These are phyloP conservation scores for Hypoxylon intermedium DNA, from an alignment of 495 filamentous ascomycete genomes.

Conservation along the genomic window DNA sequence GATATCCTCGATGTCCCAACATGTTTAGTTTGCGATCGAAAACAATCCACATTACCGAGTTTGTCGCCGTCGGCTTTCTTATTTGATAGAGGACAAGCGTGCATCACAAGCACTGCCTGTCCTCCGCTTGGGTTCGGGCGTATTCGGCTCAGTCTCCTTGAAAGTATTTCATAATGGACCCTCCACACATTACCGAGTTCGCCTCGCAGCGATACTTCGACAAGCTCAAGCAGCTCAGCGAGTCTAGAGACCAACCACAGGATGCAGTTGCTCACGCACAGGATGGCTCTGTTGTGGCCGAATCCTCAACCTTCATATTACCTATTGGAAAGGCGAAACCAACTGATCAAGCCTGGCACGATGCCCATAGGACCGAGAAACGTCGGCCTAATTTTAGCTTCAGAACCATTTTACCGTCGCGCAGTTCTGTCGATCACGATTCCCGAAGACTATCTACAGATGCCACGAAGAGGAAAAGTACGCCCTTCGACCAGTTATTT, in stretches of 20 bases:
- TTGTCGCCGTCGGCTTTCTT: constrained; percentile 40
- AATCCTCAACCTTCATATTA: constrained; percentile 48
- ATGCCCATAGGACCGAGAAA: constrained; percentile 45
- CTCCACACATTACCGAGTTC: constrained; percentile 63
- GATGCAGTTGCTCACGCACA: constrained; percentile 31
- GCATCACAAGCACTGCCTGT: constrained; percentile 36
- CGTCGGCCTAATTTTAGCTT: constrained; percentile 42
- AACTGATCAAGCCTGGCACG: constrained; percentile 32
- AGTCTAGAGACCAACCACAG: constrained; percentile 40
- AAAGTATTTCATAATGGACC: constrained; percentile 54
- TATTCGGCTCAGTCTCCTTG: constrained; percentile 19
- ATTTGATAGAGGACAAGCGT: constrained; percentile 47
- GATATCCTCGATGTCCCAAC: constrained; percentile 48
- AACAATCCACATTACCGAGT: constrained; percentile 43
- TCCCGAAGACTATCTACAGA: constrained; percentile 33
- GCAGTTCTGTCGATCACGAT: constrained; percentile 41
- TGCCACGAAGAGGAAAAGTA: constrained; percentile 32
- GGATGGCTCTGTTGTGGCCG: constrained; percentile 32
- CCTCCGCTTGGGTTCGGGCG: constrained; percentile 35
- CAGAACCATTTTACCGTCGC: constrained; percentile 40
- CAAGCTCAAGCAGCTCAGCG: constrained; percentile 53
- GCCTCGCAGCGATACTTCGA: constrained; percentile 62
- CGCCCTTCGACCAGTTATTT: constrained; percentile 59
- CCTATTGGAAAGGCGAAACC: constrained; percentile 48
- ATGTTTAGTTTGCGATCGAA: constrained; percentile 55